phyloP scores from a whole-genome alignment of 2,329 filamentous ascomycete genomes.

The Neonectria hederae region DNA sequence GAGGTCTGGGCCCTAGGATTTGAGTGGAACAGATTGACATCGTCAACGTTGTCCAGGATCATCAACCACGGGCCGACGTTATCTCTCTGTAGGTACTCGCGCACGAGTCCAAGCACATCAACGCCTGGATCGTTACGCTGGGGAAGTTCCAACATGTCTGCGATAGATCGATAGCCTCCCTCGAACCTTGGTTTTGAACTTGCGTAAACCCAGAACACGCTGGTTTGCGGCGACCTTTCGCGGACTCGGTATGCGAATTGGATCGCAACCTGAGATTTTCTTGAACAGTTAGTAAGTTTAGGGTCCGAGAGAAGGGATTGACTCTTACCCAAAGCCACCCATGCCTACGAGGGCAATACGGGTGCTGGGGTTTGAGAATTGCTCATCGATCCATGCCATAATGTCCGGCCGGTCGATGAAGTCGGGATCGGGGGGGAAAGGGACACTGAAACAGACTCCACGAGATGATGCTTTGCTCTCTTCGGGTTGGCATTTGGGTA shows the following conservation, averaged over 20 bases:
- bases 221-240: constrained; percentile 36
- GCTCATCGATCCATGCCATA: constrained; percentile 35
- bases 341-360: constrained; percentile 47
- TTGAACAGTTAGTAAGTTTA: neutral
- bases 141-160: constrained; percentile 42
- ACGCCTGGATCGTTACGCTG: constrained; percentile 42
- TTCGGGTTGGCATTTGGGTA: neutral
- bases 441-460: constrained; percentile 25
- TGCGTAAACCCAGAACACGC: constrained; percentile 52
- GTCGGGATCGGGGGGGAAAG: constrained; percentile 45
- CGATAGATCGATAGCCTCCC: constrained; percentile 48
- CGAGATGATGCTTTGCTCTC: neutral
- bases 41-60: constrained; percentile 36
- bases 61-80: constrained; percentile 35
- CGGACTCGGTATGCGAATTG: constrained; percentile 47
- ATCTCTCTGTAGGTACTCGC: constrained; percentile 41
- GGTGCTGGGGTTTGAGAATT: constrained; percentile 25
- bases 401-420: constrained; percentile 45
- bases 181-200: constrained; percentile 47
- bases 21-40: constrained; percentile 11
- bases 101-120: constrained; percentile 46
- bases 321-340: constrained; percentile 44
- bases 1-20: neutral
- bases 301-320: neutral
- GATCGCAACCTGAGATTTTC: constrained; percentile 46